Conservation (phyloP, 805 yeast genomes). For the Saccharomycopsis amapae region DNA sequence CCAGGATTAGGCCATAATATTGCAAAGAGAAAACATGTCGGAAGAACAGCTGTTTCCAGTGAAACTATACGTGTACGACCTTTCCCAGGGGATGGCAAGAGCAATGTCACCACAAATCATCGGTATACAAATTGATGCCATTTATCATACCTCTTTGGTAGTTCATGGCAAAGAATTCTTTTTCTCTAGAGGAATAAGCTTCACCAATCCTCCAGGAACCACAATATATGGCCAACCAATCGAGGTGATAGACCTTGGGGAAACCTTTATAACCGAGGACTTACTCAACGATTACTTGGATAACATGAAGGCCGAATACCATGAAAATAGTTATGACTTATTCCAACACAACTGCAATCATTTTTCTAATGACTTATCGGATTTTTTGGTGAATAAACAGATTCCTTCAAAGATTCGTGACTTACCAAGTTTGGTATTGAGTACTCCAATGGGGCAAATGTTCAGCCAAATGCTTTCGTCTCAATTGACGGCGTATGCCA, state of each 20-base stretch:
- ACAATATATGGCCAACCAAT: constrained; percentile 56
- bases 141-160: constrained; percentile 60
- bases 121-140: constrained; percentile 51
- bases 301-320: constrained; percentile 41
- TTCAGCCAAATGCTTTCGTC: constrained; percentile 31
- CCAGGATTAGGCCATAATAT: not conserved
- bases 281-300: constrained; percentile 45
- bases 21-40: not conserved
- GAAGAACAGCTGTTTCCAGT: constrained; percentile 31
- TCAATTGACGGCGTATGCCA: constrained; percentile 21
- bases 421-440: constrained; percentile 46
- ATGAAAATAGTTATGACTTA: constrained; percentile 44
- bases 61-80: constrained; percentile 54
- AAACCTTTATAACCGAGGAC: constrained; percentile 44
- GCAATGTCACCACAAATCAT: constrained; percentile 41
- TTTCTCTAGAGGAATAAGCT: constrained; percentile 52
- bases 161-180: constrained; percentile 48
- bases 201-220: constrained; percentile 32
- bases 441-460: constrained; percentile 46
- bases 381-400: constrained; percentile 49
- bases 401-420: constrained; percentile 47
- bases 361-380: constrained; percentile 49
- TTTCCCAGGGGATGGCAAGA: constrained; percentile 55
- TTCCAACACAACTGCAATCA: constrained; percentile 64
- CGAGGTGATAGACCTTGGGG: constrained; percentile 47